Evolutionary conservation across 345 rosid genomes (phyloP), one percentile per base, ranked within the genome.

Genomic region (Lumnitzera racemosa): DNA sequence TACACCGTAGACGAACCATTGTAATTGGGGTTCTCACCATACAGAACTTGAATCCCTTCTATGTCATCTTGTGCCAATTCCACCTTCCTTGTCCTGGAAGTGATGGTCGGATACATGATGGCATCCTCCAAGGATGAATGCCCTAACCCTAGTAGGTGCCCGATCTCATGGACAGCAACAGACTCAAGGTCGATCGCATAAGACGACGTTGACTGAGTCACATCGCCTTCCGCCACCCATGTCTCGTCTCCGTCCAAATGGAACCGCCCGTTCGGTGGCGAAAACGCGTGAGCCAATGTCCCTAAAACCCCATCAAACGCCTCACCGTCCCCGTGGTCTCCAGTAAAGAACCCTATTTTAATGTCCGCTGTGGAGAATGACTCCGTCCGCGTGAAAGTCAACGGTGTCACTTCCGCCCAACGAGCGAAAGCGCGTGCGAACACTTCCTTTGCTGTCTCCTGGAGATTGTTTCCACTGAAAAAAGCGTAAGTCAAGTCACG

Each of bases 281-380:
- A 87, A 70, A 92, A 89, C 49, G 99, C 91, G 70, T 92, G 99
- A 3, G 97, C 97, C 53, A 92, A 70, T 1, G 99, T 92, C 52
- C 97, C 97, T 47, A 85, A 51, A 12, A 76, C 70, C 62, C 99
- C 99, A 52, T 92, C 99, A 46, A 92, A 92, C 52, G 97, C 72
- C 78, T 92, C 99, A 0, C 96, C 99, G 57, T 92, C 99, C 0
- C 90, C 91, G 73, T 92, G 99, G 25, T 84, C 99, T 0, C 99
- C 97, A 9, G 29, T 47, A 77, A 57, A 80, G 70, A 92, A 92
- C 25, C 80, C 97, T 55, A 92, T 83, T 57, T 55, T 74, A 55
- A 92, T 87, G 58, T 92, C 91, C 0, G 98, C 87, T 7, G 2
- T 0, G 1, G 7, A 0, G 75, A 51, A 73, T 1, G 67, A 56